Conservation (phyloP, 306 rosid species). For the Cicer bijugum region DNA sequence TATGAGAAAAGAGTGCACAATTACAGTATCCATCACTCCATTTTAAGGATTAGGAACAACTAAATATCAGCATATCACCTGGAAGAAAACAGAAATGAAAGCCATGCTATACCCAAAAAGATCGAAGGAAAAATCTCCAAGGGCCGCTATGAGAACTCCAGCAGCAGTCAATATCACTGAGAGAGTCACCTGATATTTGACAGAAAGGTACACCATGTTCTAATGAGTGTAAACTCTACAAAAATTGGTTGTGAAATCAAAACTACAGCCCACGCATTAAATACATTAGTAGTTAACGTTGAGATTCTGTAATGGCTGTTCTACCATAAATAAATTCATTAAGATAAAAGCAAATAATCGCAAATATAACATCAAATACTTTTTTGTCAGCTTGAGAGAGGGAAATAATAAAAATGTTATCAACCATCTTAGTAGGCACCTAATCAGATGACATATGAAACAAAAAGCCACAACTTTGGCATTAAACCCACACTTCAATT, state of each 20-base stretch:
- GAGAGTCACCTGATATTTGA: constrained; percentile 71
- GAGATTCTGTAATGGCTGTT: constrained; percentile 23
- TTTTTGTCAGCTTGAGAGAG: constrained; percentile 24
- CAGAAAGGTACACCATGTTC: constrained; percentile 18
- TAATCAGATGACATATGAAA: constrained; percentile 17
- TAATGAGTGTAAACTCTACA: constrained; percentile 31
- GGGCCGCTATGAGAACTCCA: constrained; percentile 88
- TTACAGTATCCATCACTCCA: not conserved
- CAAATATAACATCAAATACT: constrained; percentile 16
- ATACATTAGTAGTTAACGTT: constrained; percentile 7
- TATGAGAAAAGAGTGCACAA: constrained; percentile 43
- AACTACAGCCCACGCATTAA: constrained; percentile 14
- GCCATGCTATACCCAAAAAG: constrained; percentile 93
- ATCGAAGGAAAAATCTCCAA: constrained; percentile 93
- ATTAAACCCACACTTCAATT: constrained; percentile 10
- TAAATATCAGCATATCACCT: constrained; percentile 54
- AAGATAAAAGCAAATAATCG: not conserved
- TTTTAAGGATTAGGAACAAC: constrained; percentile 24
- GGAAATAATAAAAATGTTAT: constrained; percentile 14
- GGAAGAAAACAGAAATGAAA: constrained; percentile 88
- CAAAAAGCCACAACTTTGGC: constrained; percentile 11
- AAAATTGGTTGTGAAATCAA: constrained; percentile 35
- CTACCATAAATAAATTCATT: constrained; percentile 20
- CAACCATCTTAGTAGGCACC: constrained; percentile 21
- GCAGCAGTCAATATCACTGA: constrained; percentile 81